Evolutionary conservation across 2,329 filamentous ascomycete genomes (phyloP), one percentile per base, ranked within the genome.

Genomic region (Cladophialophora chaetospira): DNA sequence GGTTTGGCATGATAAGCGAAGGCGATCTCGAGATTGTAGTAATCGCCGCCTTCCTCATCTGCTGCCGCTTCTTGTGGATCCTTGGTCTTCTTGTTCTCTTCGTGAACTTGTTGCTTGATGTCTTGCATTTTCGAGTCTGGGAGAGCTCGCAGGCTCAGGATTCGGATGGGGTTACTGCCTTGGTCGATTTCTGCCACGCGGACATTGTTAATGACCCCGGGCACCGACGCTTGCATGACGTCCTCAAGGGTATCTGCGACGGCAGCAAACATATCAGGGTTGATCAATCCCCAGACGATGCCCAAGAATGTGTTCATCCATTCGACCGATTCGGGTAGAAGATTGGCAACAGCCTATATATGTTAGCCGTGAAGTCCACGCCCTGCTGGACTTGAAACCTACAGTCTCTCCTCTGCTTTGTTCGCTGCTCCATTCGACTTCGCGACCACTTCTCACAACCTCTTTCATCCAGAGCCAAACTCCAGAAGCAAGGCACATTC

Each of bases 171-270:
- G 65, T 97, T 97, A 72, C 82, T 90, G 25, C 94, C 94, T 72
- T 97, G 94, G 47, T 91, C 90, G 66, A 99, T 96, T 66, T 97
- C 92, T 58, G 92, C 91, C 19, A 97, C 90, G 64, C 93, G 88
- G 43, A 99, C 91, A 64, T 96, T 94, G 71, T 97, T 92, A 63
- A 99, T 91, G 35, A 97, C 77, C 1, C 88, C 86, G 0, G 94
- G 94, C 0, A 97, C 88, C 0, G 91, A 96, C 17, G 92, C 93
- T 71, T 95, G 91, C 93, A 97, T 97, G 64, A 97, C 89, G 70
- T 97, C 93, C 73, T 94, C 89, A 4, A 94, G 82, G 10, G 89
- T 97, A 69, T 97, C 94, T n/a, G 92, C 92, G 6, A 97, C 83
- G 4, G 84, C 84, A n/a, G 84, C 79, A 71, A 99, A 94, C 88